phyloP scores from a whole-genome alignment of 1,139 yeast species.

The Blastobotrys elegans region DNA sequence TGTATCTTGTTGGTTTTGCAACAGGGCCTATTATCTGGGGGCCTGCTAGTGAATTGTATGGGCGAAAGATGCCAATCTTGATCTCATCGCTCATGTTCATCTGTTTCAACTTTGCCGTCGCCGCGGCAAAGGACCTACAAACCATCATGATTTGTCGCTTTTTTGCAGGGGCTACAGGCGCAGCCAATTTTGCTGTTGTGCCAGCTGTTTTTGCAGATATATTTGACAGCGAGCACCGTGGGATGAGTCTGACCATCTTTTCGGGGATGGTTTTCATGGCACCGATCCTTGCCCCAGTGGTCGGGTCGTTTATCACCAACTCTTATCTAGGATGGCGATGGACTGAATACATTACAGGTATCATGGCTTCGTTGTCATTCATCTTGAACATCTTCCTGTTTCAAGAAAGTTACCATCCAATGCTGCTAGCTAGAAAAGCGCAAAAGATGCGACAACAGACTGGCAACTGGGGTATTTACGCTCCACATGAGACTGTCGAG shows the following conservation, averaged over 20 bases:
- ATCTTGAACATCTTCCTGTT: conserved; percentile 31
- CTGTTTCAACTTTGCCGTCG: conserved; percentile 64
- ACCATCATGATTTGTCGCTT: conserved; percentile 68
- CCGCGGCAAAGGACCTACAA: conserved; percentile 66
- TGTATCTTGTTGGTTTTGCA: conserved; percentile 80
- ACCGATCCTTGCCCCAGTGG: conserved; percentile 65
- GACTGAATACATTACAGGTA: conserved; percentile 52
- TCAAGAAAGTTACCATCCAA: conserved; percentile 41
- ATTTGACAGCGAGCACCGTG: conserved; percentile 56
- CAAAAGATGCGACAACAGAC: conserved; percentile 44
- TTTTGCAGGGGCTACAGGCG: conserved; percentile 50
- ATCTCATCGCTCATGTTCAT: conserved; percentile 53
- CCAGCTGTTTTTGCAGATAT: conserved; percentile 82
- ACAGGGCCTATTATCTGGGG: conserved; percentile 81
- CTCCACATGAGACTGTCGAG: conserved; percentile 72
- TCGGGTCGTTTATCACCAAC: conserved; percentile 34
- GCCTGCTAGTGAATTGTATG: conserved; percentile 70
- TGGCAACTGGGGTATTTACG: conserved; percentile 73
- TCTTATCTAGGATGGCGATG: conserved; percentile 53
- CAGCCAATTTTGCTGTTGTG: conserved; percentile 76
- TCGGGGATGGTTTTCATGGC: conserved; percentile 66
- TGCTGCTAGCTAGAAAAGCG: conserved; percentile 44
- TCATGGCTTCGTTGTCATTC: conserved; percentile 41
- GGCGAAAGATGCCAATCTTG: conserved; percentile 56
- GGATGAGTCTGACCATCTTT: conserved; percentile 63